Percentiles rank a stretch among this genome's conserved stretches.
phyloP scores from a whole-genome alignment of 495 filamentous ascomycete species.

The Elasticomyces elasticus region DNA sequence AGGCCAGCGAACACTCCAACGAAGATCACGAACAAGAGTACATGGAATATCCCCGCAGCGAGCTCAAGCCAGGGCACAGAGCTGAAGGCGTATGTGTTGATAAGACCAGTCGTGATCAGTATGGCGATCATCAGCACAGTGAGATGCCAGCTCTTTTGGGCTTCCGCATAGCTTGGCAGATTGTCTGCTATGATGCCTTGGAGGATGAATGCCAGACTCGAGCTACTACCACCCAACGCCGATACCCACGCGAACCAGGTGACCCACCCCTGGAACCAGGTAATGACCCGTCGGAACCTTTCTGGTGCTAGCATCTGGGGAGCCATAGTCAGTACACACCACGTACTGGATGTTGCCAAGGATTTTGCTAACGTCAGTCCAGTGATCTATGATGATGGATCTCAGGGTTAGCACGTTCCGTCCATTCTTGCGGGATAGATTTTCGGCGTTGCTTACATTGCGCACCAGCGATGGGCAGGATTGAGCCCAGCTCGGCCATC shows the following conservation, averaged over 20 bases:
- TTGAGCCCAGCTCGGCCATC: conserved; percentile 10
- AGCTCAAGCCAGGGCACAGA: conserved; percentile 40
- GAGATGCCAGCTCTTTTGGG: conserved; percentile 36
- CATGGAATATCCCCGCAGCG: conserved; percentile 39
- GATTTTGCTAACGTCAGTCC: no score
- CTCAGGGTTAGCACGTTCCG: no score
- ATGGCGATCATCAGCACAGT: conserved; percentile 43
- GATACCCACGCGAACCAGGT: conserved; percentile 31
- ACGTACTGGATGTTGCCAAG: no score
- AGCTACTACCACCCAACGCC: conserved; percentile 20
- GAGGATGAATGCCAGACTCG: conserved; percentile 26
- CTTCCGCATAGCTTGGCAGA: not conserved
- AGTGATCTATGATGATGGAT: no score
- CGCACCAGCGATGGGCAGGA: conserved; percentile 8
- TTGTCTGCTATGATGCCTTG: not conserved
- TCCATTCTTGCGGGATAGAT: no score
- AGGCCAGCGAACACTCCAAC: conserved; percentile 37
- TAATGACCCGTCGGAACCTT: no score
- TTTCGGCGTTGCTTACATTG: conserved; percentile 14
- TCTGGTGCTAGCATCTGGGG: no score
- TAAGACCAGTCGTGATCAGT: conserved; percentile 30
- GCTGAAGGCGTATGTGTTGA: conserved; percentile 37
- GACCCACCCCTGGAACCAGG: conserved; percentile 34
- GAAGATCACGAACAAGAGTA: conserved; percentile 39
- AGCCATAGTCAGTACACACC: no score